Evolutionary conservation across 139 green algal species (phyloP), one percentile per base, ranked within the genome.

Genomic region (Limnomonas spitsbergensis): DNA sequence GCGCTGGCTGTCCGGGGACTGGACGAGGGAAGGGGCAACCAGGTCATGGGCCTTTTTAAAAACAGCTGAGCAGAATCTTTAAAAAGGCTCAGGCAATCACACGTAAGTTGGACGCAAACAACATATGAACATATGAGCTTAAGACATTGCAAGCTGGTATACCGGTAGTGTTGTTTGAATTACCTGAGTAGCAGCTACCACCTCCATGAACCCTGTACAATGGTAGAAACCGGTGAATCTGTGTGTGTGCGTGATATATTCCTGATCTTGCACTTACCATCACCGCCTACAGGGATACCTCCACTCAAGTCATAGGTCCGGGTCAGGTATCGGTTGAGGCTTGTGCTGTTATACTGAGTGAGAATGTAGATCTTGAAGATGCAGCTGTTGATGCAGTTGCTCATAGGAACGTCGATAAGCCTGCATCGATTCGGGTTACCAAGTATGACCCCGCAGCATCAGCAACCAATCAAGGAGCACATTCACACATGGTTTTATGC

Each of bases 381-480:
- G 80, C 94, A 93, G 85, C 83, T 94, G 93, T 99, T 99, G 81
- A 99, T 96, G 91, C 96, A 99, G 89, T 99, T 99, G 88, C 85
- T 94, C 36, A 99, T 95, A 7, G 96, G 96, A 79, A 99, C 98
- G 86, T 99, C 96, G 77, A 99, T 99, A 26, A 99, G 93, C 71
- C 96, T 86, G 90, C 99, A 99, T n/a, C n/a, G n/a, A n/a, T n/a
- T n/a, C n/a, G n/a, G n/a, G n/a, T n/a, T n/a, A n/a, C n/a, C n/a
- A n/a, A n/a, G n/a, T n/a, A n/a, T n/a, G n/a, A n/a, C n/a, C n/a
- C n/a, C n/a, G n/a, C n/a, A n/a, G n/a, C n/a, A n/a, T n/a, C n/a
- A n/a, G n/a, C n/a, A n/a, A n/a, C n/a, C n/a, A n/a, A n/a, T n/a
- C n/a, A n/a, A n/a, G n/a, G n/a, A n/a, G n/a, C n/a, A n/a, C n/a